Evolutionary conservation across 768 basidiomycete genomes (phyloP), one percentile per base, ranked within the genome.

Genomic region (Lepiota venenata): DNA sequence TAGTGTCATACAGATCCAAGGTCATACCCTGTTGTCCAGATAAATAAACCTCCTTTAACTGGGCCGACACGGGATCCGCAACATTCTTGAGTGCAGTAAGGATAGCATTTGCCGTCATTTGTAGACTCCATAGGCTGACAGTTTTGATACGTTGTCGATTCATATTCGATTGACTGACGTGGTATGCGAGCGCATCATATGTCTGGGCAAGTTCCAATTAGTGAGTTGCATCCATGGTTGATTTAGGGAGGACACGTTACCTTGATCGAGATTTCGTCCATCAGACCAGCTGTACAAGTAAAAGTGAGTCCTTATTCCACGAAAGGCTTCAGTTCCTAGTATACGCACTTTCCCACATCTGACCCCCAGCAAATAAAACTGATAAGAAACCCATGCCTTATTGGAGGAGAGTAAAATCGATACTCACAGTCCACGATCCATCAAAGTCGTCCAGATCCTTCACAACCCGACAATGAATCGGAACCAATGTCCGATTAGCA

Each of bases 91-190:
- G 72, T 5, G 93, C 85, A 44, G 84, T 79, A 56, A 98, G 74
- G 45, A 95, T 81, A n/a, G 88, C 88, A 52, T 84, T 86, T 1
- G 93, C 92, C 0, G 95, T 95, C 81, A 90, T 87, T 69, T 97
- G 94, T 20, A 98, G 76, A 64, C 90, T 93, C 97, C 97, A 99
- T 7, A 93, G 72, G 56, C 92, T 88, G 59, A 99, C 93, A 2
- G 86, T 90, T 70, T 86, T 90, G 65, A 97, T 83, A 12, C 95
- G 85, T 58, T 75, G 74, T 52, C 91, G 84, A 63, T 93, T 90
- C 75, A 91, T 85, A 65, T 94, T 92, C 21, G 83, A 86, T 61
- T 93, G 91, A 2, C 88, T 85, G 47, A 99, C 96, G 71, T 98
- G 97, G 67, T 93, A 85, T 9, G 96, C 96, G 53, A 99, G 78